These are phyloP conservation scores for Citrus medica DNA, from an alignment of 345 rosid species.

Conservation along the genomic window DNA sequence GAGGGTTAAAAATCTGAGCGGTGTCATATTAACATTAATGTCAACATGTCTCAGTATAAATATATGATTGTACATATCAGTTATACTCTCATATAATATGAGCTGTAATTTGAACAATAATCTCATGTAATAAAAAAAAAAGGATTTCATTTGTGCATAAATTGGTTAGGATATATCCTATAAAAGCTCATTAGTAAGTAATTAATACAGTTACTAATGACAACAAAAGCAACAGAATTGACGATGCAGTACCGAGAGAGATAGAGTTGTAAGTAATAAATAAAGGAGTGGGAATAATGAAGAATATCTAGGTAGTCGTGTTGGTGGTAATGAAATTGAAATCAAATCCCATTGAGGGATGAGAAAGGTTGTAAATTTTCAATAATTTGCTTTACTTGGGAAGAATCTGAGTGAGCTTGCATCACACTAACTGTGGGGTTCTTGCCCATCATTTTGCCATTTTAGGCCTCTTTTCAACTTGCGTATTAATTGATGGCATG, in stretches of 20 bases:
- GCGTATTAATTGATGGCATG: not conserved
- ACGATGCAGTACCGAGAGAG: not conserved
- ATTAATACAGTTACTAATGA: not conserved
- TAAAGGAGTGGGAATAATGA: slow-evolving; percentile 3
- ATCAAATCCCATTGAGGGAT: slow-evolving; percentile 22
- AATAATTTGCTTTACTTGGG: not conserved
- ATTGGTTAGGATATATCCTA: too few relatives aligned
- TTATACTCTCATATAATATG: too few relatives aligned
- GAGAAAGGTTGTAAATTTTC: slow-evolving; percentile 12
- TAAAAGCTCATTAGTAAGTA: too few relatives aligned
- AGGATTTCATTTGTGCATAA: too few relatives aligned
- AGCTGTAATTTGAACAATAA: too few relatives aligned
- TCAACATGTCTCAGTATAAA: too few relatives aligned
- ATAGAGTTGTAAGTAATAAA: not conserved
- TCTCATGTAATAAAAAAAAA: too few relatives aligned
- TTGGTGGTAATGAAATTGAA: not conserved
- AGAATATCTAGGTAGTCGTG: slow-evolving; percentile 29
- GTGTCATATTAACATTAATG: too few relatives aligned
- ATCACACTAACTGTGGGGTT: slow-evolving; percentile 23
- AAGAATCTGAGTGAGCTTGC: slow-evolving; percentile 8
- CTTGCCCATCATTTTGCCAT: slow-evolving; percentile 18
- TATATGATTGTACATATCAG: too few relatives aligned
- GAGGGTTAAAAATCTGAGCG: too few relatives aligned
- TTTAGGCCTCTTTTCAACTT: not conserved
- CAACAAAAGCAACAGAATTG: not conserved